A percentile compares a stretch with the other conserved stretches of the same genome.
These are phyloP conservation scores for Ampelocalamus luodianensis DNA, from an alignment of 176 grass and related monocot species.

Conservation along the genomic window DNA sequence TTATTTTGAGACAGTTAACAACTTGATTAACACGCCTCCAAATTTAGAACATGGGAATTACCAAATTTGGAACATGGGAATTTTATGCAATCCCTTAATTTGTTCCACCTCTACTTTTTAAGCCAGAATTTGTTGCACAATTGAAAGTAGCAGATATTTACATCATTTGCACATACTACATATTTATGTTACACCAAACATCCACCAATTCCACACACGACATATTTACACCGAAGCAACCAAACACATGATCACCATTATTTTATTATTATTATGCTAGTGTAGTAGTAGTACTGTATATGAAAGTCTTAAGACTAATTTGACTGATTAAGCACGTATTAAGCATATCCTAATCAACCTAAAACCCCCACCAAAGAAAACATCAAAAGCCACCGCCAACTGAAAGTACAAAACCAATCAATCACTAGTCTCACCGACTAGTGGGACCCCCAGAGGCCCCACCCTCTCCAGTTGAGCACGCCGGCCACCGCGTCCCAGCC, in stretches of 20 bases:
- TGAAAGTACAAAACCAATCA: neutral
- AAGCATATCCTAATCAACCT: constrained; percentile 3
- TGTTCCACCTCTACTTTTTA: neutral
- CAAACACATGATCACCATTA: constrained; percentile 15
- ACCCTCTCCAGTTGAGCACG: constrained; percentile 35
- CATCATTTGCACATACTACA: neutral
- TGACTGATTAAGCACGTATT: neutral
- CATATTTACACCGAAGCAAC: constrained; percentile 25
- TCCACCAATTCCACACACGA: neutral
- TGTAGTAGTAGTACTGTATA: neutral
- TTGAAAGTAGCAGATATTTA: neutral
- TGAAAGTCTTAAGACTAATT: neutral
- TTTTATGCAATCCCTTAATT: neutral
- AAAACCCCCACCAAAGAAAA: neutral
- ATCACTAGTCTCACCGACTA: neutral
- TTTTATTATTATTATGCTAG: constrained; percentile 6
- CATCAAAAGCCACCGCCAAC: constrained; percentile 15
- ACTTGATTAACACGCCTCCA: neutral
- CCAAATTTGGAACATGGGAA: neutral
- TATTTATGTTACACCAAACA: constrained; percentile 22
- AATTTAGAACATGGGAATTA: neutral
- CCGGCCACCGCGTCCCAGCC: constrained; percentile 57
- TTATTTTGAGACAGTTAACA: neutral
- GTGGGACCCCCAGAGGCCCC: constrained; percentile 51
- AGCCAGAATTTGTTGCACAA: neutral